These are phyloP conservation scores for Takakia lepidozioides DNA, from an alignment of 225 moss, liverwort and hornwort species.

Conservation along the genomic window DNA sequence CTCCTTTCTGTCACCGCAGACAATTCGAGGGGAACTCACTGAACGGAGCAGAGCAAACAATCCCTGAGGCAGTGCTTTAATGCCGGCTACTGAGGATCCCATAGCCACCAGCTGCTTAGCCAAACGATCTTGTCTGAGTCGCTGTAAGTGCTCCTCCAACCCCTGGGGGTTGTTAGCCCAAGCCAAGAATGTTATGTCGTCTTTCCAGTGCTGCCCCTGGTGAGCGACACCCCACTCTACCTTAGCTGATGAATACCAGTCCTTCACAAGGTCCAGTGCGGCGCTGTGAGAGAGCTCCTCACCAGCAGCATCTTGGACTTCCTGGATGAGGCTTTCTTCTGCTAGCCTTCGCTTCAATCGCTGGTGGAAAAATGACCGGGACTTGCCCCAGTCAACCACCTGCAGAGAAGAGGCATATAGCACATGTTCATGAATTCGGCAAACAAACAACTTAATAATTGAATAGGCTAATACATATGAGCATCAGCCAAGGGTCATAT, in stretches of 20 bases:
- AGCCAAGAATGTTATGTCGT: constrained; percentile 46
- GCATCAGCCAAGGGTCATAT: too few species aligned
- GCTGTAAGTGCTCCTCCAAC: constrained; percentile 41
- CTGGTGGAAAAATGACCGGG: constrained; percentile 66
- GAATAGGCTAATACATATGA: too few species aligned
- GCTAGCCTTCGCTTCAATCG: constrained; percentile 78
- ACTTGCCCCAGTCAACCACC: constrained; percentile 82
- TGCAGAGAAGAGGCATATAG: too few species aligned
- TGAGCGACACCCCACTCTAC: constrained; percentile 9
- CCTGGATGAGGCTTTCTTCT: constrained; percentile 57
- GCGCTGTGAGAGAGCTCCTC: constrained; percentile 36
- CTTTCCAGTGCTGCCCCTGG: constrained; percentile 40
- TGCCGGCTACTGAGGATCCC: constrained; percentile 44
- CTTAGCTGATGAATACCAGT: constrained; percentile 28
- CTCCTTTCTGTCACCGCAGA: background rate
- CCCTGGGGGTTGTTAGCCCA: constrained; percentile 60
- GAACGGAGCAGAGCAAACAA: constrained; percentile 53
- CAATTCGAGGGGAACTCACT: constrained; percentile 27
- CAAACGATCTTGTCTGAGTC: constrained; percentile 41
- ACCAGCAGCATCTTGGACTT: constrained; percentile 59
- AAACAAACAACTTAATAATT: too few species aligned
- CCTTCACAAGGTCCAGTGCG: constrained; percentile 47
- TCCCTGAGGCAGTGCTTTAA: constrained; percentile 70
- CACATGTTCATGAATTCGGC: too few species aligned
- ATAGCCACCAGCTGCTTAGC: constrained; percentile 52